Evolutionary conservation across 2,329 filamentous ascomycete genomes (phyloP).

Genomic region (Cladosporium halotolerans): DNA sequence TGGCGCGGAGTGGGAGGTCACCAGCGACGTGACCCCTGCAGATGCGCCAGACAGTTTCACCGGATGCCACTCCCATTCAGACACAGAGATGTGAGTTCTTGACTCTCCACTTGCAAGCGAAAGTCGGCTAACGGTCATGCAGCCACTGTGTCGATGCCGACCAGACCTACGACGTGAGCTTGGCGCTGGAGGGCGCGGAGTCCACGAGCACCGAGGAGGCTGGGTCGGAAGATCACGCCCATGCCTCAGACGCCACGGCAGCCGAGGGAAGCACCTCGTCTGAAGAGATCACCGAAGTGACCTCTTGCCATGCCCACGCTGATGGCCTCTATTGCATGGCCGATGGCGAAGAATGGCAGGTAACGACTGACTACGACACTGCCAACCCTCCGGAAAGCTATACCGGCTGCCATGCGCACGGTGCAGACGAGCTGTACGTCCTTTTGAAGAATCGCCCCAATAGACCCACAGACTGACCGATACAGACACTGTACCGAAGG

Average conservation of each 20-base stretch:
- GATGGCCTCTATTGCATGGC: slow-evolving; percentile 35
- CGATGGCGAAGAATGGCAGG: slow-evolving; percentile 18
- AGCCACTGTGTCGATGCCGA: slow-evolving; percentile 7
- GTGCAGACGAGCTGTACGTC: slow-evolving; percentile 46
- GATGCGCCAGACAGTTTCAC: neutral
- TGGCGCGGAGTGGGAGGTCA: slow-evolving; percentile 8
- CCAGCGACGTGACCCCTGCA: neutral
- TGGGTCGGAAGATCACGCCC: neutral
- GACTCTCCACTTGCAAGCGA: neutral
- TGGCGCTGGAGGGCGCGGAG: neutral
- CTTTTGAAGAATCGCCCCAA: neutral
- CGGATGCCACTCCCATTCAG: slow-evolving; percentile 2
- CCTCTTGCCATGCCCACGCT: slow-evolving; percentile 19
- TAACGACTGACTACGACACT: slow-evolving; percentile 40
- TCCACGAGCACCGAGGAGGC: neutral
- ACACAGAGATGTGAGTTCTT: neutral
- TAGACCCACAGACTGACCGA: neutral
- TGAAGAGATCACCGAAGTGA: slow-evolving; percentile 16
- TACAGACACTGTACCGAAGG: slow-evolving; percentile 26
- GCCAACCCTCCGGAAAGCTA: slow-evolving; percentile 55
- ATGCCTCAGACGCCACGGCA: neutral
- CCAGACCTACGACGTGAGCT: slow-evolving; percentile 4
- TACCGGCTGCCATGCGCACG: slow-evolving; percentile 61
- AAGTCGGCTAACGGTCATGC: neutral
- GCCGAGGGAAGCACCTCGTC: neutral